phyloP scores from a whole-genome alignment of 257 asterid species.

The Linderniella brevidens region DNA sequence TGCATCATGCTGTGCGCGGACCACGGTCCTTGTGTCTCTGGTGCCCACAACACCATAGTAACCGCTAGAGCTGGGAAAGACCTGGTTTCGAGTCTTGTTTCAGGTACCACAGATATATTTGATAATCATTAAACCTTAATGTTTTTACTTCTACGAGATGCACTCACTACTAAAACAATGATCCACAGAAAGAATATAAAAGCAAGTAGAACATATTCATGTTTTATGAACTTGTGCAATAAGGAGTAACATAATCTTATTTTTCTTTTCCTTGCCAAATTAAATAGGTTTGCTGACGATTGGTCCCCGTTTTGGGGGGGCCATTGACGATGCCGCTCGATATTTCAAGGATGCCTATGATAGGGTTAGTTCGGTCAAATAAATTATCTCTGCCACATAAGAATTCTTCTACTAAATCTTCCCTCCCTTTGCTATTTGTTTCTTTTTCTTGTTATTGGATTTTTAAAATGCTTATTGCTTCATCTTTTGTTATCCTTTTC shows the following conservation, averaged over 20 bases:
- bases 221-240: too few species aligned
- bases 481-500: conserved; percentile 11
- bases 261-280: too few species aligned
- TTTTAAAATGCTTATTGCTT: background rate
- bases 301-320: conserved; percentile 99
- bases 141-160: too few species aligned
- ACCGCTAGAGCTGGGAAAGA: conserved; percentile 99
- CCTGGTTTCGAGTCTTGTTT: conserved; percentile 89
- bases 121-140: too few species aligned
- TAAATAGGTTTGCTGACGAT: conserved; percentile 76
- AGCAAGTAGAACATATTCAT: too few species aligned
- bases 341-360: conserved; percentile 98
- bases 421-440: background rate
- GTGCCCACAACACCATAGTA: conserved; percentile 96
- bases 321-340: conserved; percentile 97
- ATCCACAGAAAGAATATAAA: too few species aligned
- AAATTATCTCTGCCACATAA: too few species aligned
- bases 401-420: too few species aligned
- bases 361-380: conserved; percentile 26
- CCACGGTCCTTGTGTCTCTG: conserved; percentile 99
- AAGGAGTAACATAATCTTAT: too few species aligned
- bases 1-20: conserved; percentile 98
- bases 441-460: background rate
- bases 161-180: too few species aligned
- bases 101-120: too few species aligned